A percentile compares a stretch with the other conserved stretches of the same genome.
These are phyloP conservation scores for Phytophthora ramorum DNA, from an alignment of 352 stramenopile species.

Conservation along the genomic window DNA sequence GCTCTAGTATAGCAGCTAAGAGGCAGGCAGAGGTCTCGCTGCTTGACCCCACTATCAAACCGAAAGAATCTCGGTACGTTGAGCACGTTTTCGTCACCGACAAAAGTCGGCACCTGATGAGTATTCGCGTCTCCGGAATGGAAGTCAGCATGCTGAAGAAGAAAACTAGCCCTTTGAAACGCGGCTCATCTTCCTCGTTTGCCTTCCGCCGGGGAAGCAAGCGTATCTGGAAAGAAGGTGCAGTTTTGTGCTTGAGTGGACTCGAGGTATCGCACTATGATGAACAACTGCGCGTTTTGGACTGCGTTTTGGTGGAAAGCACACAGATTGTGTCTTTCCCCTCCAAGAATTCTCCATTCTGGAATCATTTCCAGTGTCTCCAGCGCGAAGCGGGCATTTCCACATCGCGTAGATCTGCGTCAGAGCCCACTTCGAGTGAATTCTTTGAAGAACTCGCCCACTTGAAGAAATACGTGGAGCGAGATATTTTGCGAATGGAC, in stretches of 20 bases:
- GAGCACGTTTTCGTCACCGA: slow-evolving; percentile 74
- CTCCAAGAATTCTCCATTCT: slow-evolving; percentile 68
- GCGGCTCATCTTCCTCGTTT: slow-evolving; percentile 32
- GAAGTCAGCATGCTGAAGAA: slow-evolving; percentile 33
- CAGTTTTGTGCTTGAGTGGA: slow-evolving; percentile 60
- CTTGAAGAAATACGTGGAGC: slow-evolving; percentile 61
- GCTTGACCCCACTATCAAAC: slow-evolving; percentile 35
- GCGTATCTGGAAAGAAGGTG: slow-evolving; percentile 60
- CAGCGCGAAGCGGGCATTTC: slow-evolving; percentile 12
- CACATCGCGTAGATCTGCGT: slow-evolving; percentile 2
- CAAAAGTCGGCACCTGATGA: slow-evolving; percentile 55
- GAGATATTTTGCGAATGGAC: slow-evolving; percentile 49
- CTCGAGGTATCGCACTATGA: slow-evolving; percentile 75
- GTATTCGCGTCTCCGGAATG: slow-evolving; percentile 52
- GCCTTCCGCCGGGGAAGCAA: slow-evolving; percentile 56
- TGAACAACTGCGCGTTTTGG: slow-evolving; percentile 57
- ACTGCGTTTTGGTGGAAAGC: slow-evolving; percentile 65
- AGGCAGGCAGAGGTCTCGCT: slow-evolving; percentile 30
- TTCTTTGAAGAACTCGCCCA: slow-evolving; percentile 32
- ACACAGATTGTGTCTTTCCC: slow-evolving; percentile 61
- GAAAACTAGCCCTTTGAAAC: slow-evolving; percentile 19
- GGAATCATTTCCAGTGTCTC: slow-evolving; percentile 32
- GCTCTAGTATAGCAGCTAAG: slow-evolving; percentile 17
- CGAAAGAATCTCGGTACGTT: slow-evolving; percentile 39
- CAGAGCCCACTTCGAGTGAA: slow-evolving; percentile 1